Base-by-base conservation (phyloP, 768 basidiomycete genomes). In the Boletus bicolor region DNA sequence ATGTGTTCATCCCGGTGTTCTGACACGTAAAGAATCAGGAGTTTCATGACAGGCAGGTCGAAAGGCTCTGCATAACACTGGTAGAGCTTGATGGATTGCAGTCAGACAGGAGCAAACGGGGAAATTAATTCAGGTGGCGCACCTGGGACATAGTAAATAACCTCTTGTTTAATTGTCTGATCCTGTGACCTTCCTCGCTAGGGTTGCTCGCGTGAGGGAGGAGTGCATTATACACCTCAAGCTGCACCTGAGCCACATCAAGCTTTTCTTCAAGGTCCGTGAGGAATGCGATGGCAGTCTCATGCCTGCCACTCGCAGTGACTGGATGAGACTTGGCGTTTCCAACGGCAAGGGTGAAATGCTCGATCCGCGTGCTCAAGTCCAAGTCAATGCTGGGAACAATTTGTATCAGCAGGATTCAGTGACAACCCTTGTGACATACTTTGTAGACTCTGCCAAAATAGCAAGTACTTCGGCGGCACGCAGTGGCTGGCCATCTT, bases 291-390 rank as follows among this genome's bases (percentile, higher is more conserved):
- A 98, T 92, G n/a, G 92, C 91, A 32, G 87, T 88, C 68, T 94
- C 91, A 62, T 93, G 89, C 55, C 83, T 79, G 10, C 89, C 87
- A 32, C 83, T 81, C 17, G 82, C 77, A 19, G 92, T 86, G 9
- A 91, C 82, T 1, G 91, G 89, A 68, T 95, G 92, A 15, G 96
- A 96, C 73, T 98, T 98, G 49, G 94, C 96, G 66, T 98, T 97
- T 51, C 91, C 90, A 42, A 98, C 89, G 1, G 97, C 93, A 47
- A 97, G 83, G 1, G 94, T 95, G 43, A 98, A 80, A 72, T 91
- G 97, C 68, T 98, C 93, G 52, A 98, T 74, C 51, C 97, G 84
- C 51, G 82, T 77, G 53, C 87, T 83, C 38, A 99, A 76, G 8
- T 80, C 67, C 30, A 91, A 71, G 48, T 84, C 77, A 66, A 89